These are phyloP conservation scores for Russula abietina DNA, from an alignment of 768 basidiomycete genomes.

Conservation along the genomic window DNA sequence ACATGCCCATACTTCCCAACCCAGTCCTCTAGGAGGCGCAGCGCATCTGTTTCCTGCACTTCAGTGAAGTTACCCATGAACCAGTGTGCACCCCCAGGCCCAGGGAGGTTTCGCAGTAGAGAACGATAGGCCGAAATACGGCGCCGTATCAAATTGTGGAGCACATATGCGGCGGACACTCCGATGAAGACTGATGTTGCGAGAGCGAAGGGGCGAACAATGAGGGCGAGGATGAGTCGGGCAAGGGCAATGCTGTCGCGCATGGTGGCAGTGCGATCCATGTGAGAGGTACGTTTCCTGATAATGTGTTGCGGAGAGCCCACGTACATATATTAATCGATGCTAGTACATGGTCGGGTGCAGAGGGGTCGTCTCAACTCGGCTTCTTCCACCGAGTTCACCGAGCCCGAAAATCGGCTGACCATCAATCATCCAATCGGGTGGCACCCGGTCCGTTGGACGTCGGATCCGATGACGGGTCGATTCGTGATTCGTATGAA, in stretches of 20 bases:
- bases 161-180: neutral
- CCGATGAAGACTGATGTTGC: neutral
- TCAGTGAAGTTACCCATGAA: constrained; percentile 9
- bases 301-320: neutral
- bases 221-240: neutral
- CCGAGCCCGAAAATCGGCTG: too few relatives aligned
- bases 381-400: too few relatives aligned
- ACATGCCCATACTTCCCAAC: constrained; percentile 17
- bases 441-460: too few relatives aligned
- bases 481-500: too few relatives aligned
- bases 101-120: constrained; percentile 3
- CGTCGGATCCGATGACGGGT: too few relatives aligned
- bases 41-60: constrained; percentile 4
- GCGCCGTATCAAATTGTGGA: neutral
- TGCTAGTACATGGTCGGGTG: neutral
- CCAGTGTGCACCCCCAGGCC: constrained; percentile 9
- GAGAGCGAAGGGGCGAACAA: neutral
- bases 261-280: neutral
- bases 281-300: neutral
- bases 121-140: constrained; percentile 3
- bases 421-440: too few relatives aligned
- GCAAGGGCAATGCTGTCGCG: neutral
- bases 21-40: constrained; percentile 21
- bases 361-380: neutral
- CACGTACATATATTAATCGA: neutral